Percentiles rank a stretch among this genome's conserved stretches.
These are phyloP conservation scores for Magnolia changhungtana DNA, from an alignment of 164 flowering plant genomes.

Conservation along the genomic window DNA sequence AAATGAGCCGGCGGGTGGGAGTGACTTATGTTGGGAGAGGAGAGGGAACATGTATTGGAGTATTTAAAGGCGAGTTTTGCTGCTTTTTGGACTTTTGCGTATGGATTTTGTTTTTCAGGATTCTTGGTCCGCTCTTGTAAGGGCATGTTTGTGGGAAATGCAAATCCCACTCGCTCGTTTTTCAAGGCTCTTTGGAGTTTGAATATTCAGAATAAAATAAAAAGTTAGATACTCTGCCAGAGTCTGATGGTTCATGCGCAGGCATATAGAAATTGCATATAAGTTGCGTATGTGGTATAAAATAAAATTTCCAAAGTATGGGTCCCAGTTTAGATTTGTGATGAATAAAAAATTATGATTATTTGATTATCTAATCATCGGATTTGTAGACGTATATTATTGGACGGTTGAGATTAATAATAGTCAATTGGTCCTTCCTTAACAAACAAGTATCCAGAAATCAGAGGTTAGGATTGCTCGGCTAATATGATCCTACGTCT, in stretches of 20 bases:
- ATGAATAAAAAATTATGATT: too few relatives aligned
- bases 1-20: constrained; percentile 1
- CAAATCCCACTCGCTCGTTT: constrained; percentile 57
- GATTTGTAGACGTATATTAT: too few relatives aligned
- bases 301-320: too few relatives aligned
- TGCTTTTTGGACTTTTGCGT: constrained; percentile 7
- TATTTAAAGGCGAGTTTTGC: constrained; percentile 43
- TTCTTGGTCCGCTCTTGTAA: constrained; percentile 26
- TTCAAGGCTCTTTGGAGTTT: constrained; percentile 5
- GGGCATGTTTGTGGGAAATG: constrained; percentile 65
- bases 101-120: constrained; percentile 1
- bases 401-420: too few relatives aligned
- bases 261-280: background rate
- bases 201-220: background rate
- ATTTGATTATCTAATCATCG: too few relatives aligned
- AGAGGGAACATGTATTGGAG: constrained; percentile 23
- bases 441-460: too few relatives aligned
- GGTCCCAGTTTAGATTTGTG: too few relatives aligned
- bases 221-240: background rate
- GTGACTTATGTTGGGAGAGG: constrained; percentile 1
- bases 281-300: too few relatives aligned
- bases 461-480: too few relatives aligned
- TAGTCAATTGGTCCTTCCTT: too few relatives aligned
- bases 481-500: too few relatives aligned
- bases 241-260: background rate